Evolutionary conservation across 2,329 filamentous ascomycete genomes (phyloP).

Genomic region (Paraphaeosphaeria sporulosa): DNA sequence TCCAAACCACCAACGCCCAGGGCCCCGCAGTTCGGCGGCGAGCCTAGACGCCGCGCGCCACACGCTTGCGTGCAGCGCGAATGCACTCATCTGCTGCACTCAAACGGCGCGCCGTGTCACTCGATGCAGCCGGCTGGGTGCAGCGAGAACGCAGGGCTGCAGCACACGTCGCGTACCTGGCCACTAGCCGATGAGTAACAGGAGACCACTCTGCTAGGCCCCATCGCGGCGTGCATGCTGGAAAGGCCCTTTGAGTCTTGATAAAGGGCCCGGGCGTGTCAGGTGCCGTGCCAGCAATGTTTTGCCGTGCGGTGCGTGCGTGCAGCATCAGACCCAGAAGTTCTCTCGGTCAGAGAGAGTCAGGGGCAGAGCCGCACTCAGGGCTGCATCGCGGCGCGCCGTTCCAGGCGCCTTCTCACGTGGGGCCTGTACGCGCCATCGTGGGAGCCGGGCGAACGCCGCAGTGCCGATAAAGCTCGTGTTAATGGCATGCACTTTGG

Average conservation of each 20-base stretch:
- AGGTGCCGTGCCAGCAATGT: no score
- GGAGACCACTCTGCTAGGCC: no score
- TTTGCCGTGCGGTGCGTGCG: no score
- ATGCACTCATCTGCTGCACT: neutral
- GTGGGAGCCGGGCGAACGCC: no score
- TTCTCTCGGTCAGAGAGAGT: neutral
- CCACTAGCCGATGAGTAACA: no score
- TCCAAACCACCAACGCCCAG: slow-evolving; percentile 25
- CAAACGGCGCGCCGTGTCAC: slow-evolving; percentile 10
- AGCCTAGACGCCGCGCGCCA: slow-evolving; percentile 15
- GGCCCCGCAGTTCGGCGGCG: slow-evolving; percentile 14
- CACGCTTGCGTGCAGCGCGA: neutral
- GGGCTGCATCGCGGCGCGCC: no score
- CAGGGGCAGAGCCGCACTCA: slow-evolving; percentile 8
- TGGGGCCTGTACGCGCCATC: neutral
- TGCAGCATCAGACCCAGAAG: neutral
- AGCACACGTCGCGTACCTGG: neutral
- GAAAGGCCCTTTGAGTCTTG: neutral
- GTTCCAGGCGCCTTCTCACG: no score
- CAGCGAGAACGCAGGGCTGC: neutral
- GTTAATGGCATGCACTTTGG: neutral
- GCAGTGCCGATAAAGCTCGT: no score
- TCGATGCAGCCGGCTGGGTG: neutral
- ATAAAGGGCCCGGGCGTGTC: neutral
- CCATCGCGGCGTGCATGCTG: neutral